Base-by-base conservation (phyloP, 1,284 basidiomycete genomes). In the Volvariella surrecta region DNA sequence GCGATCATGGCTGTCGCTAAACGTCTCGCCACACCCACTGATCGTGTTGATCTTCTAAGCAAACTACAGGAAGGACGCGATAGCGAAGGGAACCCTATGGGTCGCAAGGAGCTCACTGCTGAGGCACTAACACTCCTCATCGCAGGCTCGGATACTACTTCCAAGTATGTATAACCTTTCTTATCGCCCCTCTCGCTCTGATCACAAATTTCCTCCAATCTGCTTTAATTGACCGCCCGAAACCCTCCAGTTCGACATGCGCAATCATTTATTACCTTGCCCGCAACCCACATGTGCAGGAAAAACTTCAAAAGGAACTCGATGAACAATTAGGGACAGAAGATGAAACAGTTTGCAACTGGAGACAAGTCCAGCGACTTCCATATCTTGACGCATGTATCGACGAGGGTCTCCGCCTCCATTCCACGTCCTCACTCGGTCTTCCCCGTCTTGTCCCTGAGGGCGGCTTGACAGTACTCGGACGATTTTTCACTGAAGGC, bases 71-170 rank as follows among this genome's bases (percentile, higher is more conserved):
- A 74, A 40, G 88, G 80, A 20, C 76, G 76, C 52, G 91, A 94
- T 57, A 79, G 82, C 43, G 73, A 82, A 17, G 90, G 90, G 11
- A 76, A 86, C 15, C 76, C 72, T 1, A 85, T 94, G 83, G 78
- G 82, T 0, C 71, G 73, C 39, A 76, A 78, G 55, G 90, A 94
- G 58, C 66, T 94, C 48, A 94, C 89, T 1, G 89, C 89, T 1
- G 90, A 94, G 63, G 89, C 85, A 16, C 64, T 89, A 32, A 92
- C 89, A 1, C 82, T 92, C 50, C 72, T 93, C 16, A 90, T 93
- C 51, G 90, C 89, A 21, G 88, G 86, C 2, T 82, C 80, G 8
- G 87, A 89, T 54, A 89, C 86, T 1, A 89, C 86, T 1, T 89
- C 88, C 42, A 90, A 89, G 85, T 86, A 52, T 49, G 77, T 54